These are phyloP conservation scores for Hymenoscyphus repandus DNA, from an alignment of 2,329 filamentous ascomycete species.

Conservation along the genomic window DNA sequence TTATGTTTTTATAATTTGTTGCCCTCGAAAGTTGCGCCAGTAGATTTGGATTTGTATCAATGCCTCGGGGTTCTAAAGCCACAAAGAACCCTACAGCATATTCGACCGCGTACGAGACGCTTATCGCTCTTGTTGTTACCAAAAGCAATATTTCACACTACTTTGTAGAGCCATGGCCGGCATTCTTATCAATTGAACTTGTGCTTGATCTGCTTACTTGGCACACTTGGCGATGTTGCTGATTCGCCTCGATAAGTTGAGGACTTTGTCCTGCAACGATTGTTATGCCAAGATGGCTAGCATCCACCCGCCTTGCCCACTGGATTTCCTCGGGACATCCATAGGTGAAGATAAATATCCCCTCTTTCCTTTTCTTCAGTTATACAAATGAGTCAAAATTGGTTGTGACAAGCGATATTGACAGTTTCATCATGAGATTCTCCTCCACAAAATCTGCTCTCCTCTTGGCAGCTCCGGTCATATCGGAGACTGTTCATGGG, in stretches of 20 bases:
- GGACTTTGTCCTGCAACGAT: background rate
- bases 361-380: background rate
- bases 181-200: no score
- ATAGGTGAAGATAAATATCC: background rate
- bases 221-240: background rate
- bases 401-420: background rate
- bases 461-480: background rate
- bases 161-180: no score
- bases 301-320: background rate
- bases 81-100: no score
- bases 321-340: background rate
- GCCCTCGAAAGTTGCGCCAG: no score
- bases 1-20: no score
- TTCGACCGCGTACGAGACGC: no score
- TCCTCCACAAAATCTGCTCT: background rate
- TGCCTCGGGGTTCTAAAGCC: no score
- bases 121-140: no score
- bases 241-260: background rate
- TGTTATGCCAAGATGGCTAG: background rate
- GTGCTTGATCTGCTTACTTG: background rate
- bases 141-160: no score
- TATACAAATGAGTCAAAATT: background rate
- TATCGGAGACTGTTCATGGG: slow-evolving; percentile 44
- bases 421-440: background rate
- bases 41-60: no score